A percentile compares a stretch with the other conserved stretches of the same genome.
These are phyloP conservation scores for Hypomontagnella monticulosa DNA, from an alignment of 495 filamentous ascomycete genomes.

Conservation along the genomic window DNA sequence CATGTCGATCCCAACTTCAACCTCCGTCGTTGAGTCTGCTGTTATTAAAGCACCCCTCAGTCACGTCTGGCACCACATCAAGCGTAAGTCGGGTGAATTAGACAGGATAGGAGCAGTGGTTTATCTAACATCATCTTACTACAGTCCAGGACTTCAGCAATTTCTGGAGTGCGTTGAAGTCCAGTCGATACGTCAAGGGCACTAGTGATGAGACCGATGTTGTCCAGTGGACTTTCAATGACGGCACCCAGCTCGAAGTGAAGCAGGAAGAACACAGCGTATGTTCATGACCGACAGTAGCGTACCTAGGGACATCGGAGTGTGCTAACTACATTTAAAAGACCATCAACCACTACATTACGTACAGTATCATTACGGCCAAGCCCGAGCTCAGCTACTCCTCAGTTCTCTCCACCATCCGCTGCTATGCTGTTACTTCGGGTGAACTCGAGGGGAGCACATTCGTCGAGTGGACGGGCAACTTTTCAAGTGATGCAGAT, in stretches of 20 bases:
- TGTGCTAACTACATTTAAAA: conserved; percentile 33
- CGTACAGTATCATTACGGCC: conserved; percentile 71
- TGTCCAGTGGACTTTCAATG: conserved; percentile 71
- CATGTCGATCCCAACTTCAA: conserved; percentile 67
- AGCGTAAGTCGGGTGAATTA: conserved; percentile 47
- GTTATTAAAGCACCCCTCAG: conserved; percentile 70
- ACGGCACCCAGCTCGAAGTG: conserved; percentile 69
- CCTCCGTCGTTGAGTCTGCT: conserved; percentile 69
- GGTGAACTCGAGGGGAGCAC: conserved; percentile 68
- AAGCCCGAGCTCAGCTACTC: conserved; percentile 67
- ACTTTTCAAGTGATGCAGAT: conserved; percentile 74
- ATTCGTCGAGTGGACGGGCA: conserved; percentile 70
- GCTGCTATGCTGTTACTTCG: conserved; percentile 67
- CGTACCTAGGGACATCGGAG: not conserved
- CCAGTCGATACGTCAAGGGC: conserved; percentile 67
- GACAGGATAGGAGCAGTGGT: not conserved
- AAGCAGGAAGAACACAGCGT: conserved; percentile 78
- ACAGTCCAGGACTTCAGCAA: conserved; percentile 63
- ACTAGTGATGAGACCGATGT: conserved; percentile 68
- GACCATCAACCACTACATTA: conserved; percentile 76
- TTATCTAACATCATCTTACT: conserved; percentile 8
- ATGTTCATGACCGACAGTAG: conserved; percentile 34
- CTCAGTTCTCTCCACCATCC: conserved; percentile 69
- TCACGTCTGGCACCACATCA: conserved; percentile 74
- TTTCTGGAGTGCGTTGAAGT: conserved; percentile 67